A percentile compares a stretch with the other conserved stretches of the same genome.
phyloP scores from a whole-genome alignment of 805 yeast genomes.

The Nakazawaea holstii region DNA sequence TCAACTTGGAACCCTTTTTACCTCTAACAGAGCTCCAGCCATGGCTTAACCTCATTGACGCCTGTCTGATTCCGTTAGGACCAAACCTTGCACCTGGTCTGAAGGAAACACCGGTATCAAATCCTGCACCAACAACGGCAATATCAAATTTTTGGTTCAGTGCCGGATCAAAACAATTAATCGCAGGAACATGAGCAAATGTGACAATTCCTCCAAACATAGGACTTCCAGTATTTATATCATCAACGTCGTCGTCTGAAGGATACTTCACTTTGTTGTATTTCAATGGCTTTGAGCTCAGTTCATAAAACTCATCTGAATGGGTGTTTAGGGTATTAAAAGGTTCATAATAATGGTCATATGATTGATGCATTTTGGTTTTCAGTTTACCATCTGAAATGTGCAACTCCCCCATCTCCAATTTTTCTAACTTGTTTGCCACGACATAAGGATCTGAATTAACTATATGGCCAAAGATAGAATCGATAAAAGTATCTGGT shows the following conservation, averaged over 20 bases:
- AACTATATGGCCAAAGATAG: conserved; percentile 19
- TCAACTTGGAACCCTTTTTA: conserved; percentile 28
- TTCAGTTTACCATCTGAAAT: background rate
- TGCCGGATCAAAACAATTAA: conserved; percentile 38
- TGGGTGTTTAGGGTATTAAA: conserved; percentile 1
- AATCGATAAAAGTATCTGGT: conserved; percentile 18
- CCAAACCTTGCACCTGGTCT: conserved; percentile 59
- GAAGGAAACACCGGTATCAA: conserved; percentile 51
- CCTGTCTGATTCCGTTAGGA: conserved; percentile 45
- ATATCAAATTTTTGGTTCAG: conserved; percentile 30
- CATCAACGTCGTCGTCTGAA: conserved; percentile 29
- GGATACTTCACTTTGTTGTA: conserved; percentile 25
- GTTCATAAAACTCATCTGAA: conserved; percentile 12
- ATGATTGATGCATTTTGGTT: background rate
- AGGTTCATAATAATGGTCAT: conserved; percentile 2
- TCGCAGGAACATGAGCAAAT: conserved; percentile 39
- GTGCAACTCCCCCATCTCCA: conserved; percentile 12
- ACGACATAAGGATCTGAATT: conserved; percentile 12
- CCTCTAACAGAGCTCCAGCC: conserved; percentile 38
- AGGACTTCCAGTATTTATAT: conserved; percentile 15
- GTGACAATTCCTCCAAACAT: conserved; percentile 45
- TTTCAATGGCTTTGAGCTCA: conserved; percentile 15
- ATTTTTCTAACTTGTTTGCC: conserved; percentile 2
- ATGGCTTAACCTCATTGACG: conserved; percentile 38
- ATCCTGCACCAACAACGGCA: conserved; percentile 56